Conservation (phyloP, 768 basidiomycete genomes). For the Agaricus blazei region DNA sequence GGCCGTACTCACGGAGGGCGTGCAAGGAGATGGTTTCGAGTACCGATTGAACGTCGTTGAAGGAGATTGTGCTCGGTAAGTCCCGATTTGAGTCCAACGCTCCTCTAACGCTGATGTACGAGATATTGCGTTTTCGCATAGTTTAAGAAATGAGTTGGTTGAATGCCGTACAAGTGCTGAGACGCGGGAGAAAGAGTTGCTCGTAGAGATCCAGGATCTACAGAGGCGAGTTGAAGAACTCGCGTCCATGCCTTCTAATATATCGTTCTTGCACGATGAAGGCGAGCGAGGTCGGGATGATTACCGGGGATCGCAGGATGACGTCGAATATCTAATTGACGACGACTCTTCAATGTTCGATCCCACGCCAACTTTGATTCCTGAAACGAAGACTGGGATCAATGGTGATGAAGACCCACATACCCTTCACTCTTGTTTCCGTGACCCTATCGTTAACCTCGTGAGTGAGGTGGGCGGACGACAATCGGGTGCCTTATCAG, state of each 20-base stretch:
- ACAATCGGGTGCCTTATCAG: too few species aligned
- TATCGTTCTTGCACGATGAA: background rate
- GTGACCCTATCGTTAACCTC: too few species aligned
- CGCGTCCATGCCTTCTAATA: background rate
- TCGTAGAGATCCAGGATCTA: constrained; percentile 22
- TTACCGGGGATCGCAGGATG: too few species aligned
- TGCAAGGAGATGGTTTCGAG: background rate
- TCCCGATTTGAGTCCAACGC: background rate
- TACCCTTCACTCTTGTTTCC: too few species aligned
- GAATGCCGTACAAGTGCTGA: constrained; percentile 16
- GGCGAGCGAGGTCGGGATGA: background rate
- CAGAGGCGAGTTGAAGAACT: constrained; percentile 7
- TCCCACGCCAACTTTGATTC: too few species aligned
- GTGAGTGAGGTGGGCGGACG: too few species aligned
- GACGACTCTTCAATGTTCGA: too few species aligned
- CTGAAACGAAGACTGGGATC: too few species aligned
- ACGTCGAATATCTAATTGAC: too few species aligned
- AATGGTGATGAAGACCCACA: too few species aligned
- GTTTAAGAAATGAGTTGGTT: constrained; percentile 27
- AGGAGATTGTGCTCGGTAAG: constrained; percentile 30
- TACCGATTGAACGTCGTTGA: constrained; percentile 20
- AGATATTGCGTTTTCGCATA: constrained; percentile 7
- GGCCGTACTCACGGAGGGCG: background rate
- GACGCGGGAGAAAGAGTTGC: constrained; percentile 27
- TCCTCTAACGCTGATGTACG: background rate